Conservation (phyloP, 2,329 filamentous ascomycete genomes). For the Herpotrichia juniperi region DNA sequence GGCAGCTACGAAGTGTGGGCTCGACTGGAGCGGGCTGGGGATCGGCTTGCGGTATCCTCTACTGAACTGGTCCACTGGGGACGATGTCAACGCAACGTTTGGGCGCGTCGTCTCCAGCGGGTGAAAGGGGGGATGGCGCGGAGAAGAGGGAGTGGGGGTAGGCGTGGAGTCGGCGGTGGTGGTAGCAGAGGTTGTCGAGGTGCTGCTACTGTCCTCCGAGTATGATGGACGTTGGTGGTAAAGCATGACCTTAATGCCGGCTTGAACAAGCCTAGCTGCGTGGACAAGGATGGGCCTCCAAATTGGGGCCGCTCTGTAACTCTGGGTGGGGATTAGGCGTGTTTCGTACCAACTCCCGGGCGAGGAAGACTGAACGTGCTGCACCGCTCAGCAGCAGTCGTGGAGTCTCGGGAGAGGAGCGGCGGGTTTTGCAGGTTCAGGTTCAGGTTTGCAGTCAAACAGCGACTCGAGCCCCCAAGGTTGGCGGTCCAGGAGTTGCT, state of each 20-base stretch:
- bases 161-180: constrained; percentile 12
- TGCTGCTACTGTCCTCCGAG: constrained; percentile 12
- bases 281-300: constrained; percentile 16
- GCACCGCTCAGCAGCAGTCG: not conserved
- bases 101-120: constrained; percentile 33
- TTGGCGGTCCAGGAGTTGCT: not conserved
- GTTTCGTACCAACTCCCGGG: constrained; percentile 19
- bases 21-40: constrained; percentile 34
- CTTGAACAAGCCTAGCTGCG: constrained; percentile 37
- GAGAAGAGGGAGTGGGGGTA: constrained; percentile 11
- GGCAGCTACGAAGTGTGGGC: constrained; percentile 15
- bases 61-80: constrained; percentile 22
- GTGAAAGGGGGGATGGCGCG: constrained; percentile 9
- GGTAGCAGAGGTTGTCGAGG: constrained; percentile 10
- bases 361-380: constrained; percentile 10
- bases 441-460: not conserved
- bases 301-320: constrained; percentile 20
- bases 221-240: constrained; percentile 21
- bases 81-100: constrained; percentile 18
- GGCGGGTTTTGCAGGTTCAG: not conserved
- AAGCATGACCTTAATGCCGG: constrained; percentile 39
- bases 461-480: not conserved
- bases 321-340: constrained; percentile 17
- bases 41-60: constrained; percentile 25
- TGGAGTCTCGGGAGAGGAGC: not conserved